Evolutionary conservation across 306 rosid species (phyloP).

Genomic region (Rubus idaeus): DNA sequence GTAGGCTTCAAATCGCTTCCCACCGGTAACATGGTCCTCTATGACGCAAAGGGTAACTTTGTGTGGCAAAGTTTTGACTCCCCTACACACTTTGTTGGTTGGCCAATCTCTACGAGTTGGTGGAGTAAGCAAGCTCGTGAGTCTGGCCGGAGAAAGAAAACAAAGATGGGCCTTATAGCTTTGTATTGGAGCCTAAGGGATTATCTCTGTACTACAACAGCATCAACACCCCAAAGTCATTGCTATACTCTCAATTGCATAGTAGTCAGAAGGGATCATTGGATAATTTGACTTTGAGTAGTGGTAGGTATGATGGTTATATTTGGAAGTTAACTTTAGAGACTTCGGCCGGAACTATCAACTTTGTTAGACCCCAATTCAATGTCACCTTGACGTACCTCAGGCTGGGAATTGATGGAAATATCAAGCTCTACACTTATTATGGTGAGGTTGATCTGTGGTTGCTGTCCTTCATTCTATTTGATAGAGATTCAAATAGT

Average conservation of each 20-base stretch:
- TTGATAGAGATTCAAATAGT: conserved; percentile 33
- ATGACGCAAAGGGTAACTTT: conserved; percentile 34
- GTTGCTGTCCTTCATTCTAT: conserved; percentile 42
- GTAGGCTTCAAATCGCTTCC: conserved; percentile 46
- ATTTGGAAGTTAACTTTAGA: conserved; percentile 19
- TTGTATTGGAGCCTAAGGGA: conserved; percentile 30
- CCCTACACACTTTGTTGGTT: conserved; percentile 60
- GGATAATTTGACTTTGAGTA: conserved; percentile 28
- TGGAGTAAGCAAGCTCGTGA: conserved; percentile 37
- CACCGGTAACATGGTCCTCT: conserved; percentile 55
- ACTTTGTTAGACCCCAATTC: conserved; percentile 42
- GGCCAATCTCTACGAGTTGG: conserved; percentile 41
- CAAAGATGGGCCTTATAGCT: conserved; percentile 40
- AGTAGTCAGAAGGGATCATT: conserved; percentile 22
- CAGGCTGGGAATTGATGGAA: conserved; percentile 63
- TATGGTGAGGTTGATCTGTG: conserved; percentile 42
- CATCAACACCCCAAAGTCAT: background rate
- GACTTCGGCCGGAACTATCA: background rate
- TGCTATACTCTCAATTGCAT: conserved; percentile 10
- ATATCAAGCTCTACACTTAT: conserved; percentile 44
- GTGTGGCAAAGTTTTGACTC: conserved; percentile 68
- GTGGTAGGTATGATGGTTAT: conserved; percentile 19
- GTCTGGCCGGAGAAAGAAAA: conserved; percentile 43
- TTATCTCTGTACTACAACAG: background rate
- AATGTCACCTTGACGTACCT: conserved; percentile 46